phyloP scores from a whole-genome alignment of 73 alveolate genomes.

The Paramecium bursaria region DNA sequence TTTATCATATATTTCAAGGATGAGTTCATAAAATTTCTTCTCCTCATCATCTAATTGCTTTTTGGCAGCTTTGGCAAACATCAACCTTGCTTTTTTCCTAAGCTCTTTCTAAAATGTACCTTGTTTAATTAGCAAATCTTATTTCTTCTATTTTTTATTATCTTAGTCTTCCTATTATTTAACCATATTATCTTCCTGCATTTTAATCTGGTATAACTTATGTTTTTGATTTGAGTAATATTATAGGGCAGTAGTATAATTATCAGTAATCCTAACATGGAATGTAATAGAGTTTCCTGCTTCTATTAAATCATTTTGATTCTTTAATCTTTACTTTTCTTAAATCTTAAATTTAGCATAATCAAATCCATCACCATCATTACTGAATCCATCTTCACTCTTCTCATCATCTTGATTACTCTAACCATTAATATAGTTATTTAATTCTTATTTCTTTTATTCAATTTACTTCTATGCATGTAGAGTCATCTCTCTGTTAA shows the following conservation, averaged over 20 bases:
- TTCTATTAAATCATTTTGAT: too few species aligned
- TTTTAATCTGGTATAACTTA: constrained; percentile 17
- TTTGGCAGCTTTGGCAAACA: constrained; percentile 57
- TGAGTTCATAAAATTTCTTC: constrained; percentile 31
- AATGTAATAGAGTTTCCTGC: constrained; percentile 24
- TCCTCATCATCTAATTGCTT: not conserved
- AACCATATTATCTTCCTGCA: constrained; percentile 10
- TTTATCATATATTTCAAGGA: constrained; percentile 32
- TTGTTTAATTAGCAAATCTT: not conserved
- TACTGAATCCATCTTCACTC: too few species aligned
- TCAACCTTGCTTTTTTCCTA: constrained; percentile 37
- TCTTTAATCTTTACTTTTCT: too few species aligned
- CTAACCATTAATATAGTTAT: too few species aligned
- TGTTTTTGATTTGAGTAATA: constrained; percentile 11
- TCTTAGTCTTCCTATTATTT: constrained; percentile 43
- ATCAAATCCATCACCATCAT: too few species aligned
- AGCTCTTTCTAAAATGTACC: constrained; percentile 49
- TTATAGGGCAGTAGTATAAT: not conserved
- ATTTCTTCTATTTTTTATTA: constrained; percentile 1
- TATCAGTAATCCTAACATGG: constrained; percentile 22
- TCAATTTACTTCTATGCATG: too few species aligned
- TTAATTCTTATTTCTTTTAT: too few species aligned
- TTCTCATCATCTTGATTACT: too few species aligned
- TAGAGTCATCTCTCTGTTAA: too few species aligned
- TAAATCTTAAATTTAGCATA: too few species aligned